These are phyloP conservation scores for Heimioporus sp. DNA, from an alignment of 768 basidiomycete species.

Conservation along the genomic window DNA sequence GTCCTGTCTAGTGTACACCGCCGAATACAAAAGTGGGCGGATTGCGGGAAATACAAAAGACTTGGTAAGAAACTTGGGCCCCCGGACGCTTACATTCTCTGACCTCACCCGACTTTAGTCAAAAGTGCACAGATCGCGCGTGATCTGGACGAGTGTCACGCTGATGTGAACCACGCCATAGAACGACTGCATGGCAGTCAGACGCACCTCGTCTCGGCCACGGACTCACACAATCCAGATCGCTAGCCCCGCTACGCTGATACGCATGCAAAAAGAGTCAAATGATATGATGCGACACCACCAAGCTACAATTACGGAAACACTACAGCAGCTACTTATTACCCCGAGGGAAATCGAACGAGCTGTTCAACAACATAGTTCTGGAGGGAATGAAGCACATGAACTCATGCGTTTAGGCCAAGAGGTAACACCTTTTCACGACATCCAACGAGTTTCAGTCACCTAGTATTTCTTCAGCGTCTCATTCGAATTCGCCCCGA, in stretches of 20 bases:
- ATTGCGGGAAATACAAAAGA: slow-evolving; percentile 36
- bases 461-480: slow-evolving; percentile 14
- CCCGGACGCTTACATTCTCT: neutral
- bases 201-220: neutral
- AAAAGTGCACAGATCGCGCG: slow-evolving; percentile 45
- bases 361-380: slow-evolving; percentile 38
- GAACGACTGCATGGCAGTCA: slow-evolving; percentile 41
- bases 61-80: slow-evolving; percentile 33
- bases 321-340: slow-evolving; percentile 40
- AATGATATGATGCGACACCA: slow-evolving; percentile 27
- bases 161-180: slow-evolving; percentile 42
- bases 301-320: slow-evolving; percentile 34
- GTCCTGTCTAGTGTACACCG: slow-evolving; percentile 39
- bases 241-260: slow-evolving; percentile 16
- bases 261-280: slow-evolving; percentile 30
- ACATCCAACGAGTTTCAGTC: neutral
- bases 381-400: slow-evolving; percentile 42
- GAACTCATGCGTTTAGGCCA: slow-evolving; percentile 55
- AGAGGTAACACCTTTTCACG: slow-evolving; percentile 29
- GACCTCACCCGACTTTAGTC: slow-evolving; percentile 28
- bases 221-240: slow-evolving; percentile 16
- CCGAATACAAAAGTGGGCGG: slow-evolving; percentile 39
- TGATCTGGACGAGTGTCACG: slow-evolving; percentile 43
- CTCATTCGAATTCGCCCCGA: slow-evolving; percentile 15
- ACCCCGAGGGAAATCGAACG: slow-evolving; percentile 35